These are phyloP conservation scores for Pelargonium fulgidum DNA, from an alignment of 441 rosid species.

Conservation along the genomic window DNA sequence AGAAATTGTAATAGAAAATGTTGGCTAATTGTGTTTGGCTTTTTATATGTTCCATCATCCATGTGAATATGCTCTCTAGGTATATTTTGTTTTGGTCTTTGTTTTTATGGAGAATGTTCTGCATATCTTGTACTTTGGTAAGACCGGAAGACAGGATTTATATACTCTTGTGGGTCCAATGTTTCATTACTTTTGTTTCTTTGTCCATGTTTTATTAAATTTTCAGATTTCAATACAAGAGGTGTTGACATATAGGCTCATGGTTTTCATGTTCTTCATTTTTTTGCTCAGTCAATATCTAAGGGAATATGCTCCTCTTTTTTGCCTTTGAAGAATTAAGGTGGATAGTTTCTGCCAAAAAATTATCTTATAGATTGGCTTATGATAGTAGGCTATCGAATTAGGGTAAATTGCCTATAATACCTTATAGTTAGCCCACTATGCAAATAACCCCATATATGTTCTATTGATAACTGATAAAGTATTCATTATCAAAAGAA, in stretches of 20 bases:
- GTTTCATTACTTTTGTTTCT: background rate
- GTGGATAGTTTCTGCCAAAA: background rate
- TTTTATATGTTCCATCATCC: background rate
- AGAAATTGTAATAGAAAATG: background rate
- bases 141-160: too few species aligned
- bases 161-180: background rate
- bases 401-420: too few species aligned
- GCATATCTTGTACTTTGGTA: background rate
- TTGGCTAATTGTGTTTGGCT: constrained; percentile 16
- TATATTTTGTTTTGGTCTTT: background rate
- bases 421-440: too few species aligned
- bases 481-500: too few species aligned
- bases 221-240: background rate
- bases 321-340: background rate
- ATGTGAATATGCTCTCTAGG: background rate
- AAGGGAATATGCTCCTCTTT: background rate
- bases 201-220: background rate
- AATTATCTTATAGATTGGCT: too few species aligned
- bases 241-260: background rate
- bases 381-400: too few species aligned
- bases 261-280: background rate
- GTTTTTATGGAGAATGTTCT: background rate
- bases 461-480: too few species aligned
- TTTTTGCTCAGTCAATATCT: background rate
- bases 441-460: too few species aligned